Base-by-base conservation (phyloP, 2,329 filamentous ascomycete species). In the Dactylellina cionopaga region DNA sequence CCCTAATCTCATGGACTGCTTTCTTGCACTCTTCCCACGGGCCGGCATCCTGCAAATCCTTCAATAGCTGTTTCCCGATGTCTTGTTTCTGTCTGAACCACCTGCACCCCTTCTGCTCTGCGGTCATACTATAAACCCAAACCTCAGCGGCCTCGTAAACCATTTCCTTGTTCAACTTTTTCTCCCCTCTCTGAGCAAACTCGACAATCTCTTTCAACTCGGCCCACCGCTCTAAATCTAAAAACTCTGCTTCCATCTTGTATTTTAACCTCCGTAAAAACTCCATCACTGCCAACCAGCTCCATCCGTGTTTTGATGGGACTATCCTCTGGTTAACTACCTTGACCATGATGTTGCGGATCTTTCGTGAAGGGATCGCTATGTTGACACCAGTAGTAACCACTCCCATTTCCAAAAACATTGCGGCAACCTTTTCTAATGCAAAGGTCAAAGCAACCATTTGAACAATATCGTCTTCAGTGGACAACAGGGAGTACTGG, bases 371-470 rank as follows among this genome's bases (percentile, higher is more conserved):
- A 0, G 66, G 58, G 10, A 71, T 11, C 3, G 66, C 58, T 13
- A 71, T 44, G 11, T 59, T 71, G n/a, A 71, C 37, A 2, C 66
- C 66, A 1, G 66, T 59, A 3, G 49, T 13, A 11, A 64, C 44
- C 5, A 71, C 66, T 5, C 58, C 66, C 51, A 52, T 63, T 27
- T 71, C 46, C 4, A 47, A 15, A 47, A 71, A 71, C 51, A 71
- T 56, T 5, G 58, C 41, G 10, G 56, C 49, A 17, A 63, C 25
- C 17, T 71, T 71, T 24, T 71, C 66, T 7, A 71, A 11, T 10
- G 58, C 66, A 31, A 63, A 71, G 2, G 58, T 71, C 25, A 71
- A 47, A 3, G 66, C 66, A 1, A 71, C 58, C 66, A 71, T 58
- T n/a, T 71, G 66, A 1, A 71, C 51, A 5, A 49, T 52, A 22